These are phyloP conservation scores for Astrephomene gubernaculifera DNA, from an alignment of 139 green algal genomes.

Conservation along the genomic window DNA sequence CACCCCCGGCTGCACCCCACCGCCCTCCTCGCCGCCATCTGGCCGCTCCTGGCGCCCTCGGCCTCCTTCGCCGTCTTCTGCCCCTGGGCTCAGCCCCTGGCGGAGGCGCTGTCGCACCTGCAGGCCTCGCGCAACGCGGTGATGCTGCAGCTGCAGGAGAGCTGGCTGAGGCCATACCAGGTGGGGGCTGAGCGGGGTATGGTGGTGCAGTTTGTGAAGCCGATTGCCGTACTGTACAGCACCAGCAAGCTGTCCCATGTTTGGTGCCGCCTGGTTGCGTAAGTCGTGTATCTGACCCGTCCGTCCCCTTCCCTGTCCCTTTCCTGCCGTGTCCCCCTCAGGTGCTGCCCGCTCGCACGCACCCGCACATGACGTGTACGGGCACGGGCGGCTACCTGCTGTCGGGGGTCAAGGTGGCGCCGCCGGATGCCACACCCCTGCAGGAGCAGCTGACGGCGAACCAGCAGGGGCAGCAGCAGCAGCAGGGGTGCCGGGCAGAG, in stretches of 20 bases:
- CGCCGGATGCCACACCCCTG: not conserved
- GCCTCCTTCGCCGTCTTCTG: conserved; percentile 79
- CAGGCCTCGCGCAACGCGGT: conserved; percentile 50
- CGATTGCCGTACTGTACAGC: no score
- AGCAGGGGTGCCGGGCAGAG: not conserved
- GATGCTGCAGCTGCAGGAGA: conserved; percentile 79
- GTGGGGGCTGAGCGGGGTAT: no score
- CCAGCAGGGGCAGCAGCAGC: not conserved
- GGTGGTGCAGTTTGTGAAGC: no score
- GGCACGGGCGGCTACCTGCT: conserved; percentile 88
- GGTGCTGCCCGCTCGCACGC: conserved; percentile 85
- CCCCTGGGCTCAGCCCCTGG: conserved; percentile 74
- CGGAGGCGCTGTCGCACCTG: conserved; percentile 65
- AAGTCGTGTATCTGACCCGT: no score
- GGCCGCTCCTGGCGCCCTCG: conserved; percentile 82
- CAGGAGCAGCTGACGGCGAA: conserved; percentile 7
- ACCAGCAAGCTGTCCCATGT: no score
- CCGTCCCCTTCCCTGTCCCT: not conserved
- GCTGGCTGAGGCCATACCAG: conserved; percentile 83
- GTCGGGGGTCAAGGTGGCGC: conserved; percentile 66
- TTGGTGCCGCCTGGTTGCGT: no score
- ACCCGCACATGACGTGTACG: conserved; percentile 84
- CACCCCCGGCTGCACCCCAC: conserved; percentile 60
- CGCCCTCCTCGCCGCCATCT: conserved; percentile 61
- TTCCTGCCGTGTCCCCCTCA: conserved; percentile 40